Conservation (phyloP, 352 stramenopile species). For the Globisporangium splendens region DNA sequence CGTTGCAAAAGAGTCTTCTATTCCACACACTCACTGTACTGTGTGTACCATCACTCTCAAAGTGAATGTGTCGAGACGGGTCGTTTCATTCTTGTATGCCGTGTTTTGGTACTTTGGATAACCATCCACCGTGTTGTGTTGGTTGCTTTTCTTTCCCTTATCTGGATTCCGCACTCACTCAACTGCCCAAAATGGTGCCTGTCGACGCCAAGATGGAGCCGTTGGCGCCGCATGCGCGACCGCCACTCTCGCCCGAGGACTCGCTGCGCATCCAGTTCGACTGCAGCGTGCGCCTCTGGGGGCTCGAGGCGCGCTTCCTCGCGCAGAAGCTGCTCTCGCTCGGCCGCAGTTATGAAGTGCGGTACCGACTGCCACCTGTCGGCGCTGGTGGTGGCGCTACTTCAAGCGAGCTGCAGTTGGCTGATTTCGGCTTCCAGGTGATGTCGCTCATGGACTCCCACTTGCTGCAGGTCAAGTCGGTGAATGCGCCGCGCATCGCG, state of each 20-base stretch:
- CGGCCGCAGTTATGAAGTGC: slow-evolving; percentile 49
- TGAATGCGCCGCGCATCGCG: slow-evolving; percentile 35
- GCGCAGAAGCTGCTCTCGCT: slow-evolving; percentile 56
- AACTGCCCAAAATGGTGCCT: neutral
- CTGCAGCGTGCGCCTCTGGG: slow-evolving; percentile 43
- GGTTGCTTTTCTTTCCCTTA: too few relatives aligned
- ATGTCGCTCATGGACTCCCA: slow-evolving; percentile 40
- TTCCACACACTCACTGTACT: too few relatives aligned
- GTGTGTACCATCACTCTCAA: too few relatives aligned
- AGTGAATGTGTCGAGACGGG: too few relatives aligned
- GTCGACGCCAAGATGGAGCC: slow-evolving; percentile 10
- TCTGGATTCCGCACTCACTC: neutral
- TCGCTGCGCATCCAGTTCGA: slow-evolving; percentile 31
- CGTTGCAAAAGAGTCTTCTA: too few relatives aligned
- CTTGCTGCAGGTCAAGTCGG: slow-evolving; percentile 45
- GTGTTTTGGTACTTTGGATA: neutral
- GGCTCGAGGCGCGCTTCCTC: slow-evolving; percentile 37
- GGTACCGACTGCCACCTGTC: slow-evolving; percentile 30
- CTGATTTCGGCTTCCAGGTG: slow-evolving; percentile 45
- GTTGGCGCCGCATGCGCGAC: neutral
- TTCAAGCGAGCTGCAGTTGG: slow-evolving; percentile 12
- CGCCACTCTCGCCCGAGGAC: slow-evolving; percentile 10
- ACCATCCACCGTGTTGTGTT: neutral
- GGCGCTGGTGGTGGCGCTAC: neutral
- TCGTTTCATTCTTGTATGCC: too few relatives aligned